Base-by-base conservation (phyloP, 2,329 filamentous ascomycete genomes). In the Colletotrichum nymphaeae region DNA sequence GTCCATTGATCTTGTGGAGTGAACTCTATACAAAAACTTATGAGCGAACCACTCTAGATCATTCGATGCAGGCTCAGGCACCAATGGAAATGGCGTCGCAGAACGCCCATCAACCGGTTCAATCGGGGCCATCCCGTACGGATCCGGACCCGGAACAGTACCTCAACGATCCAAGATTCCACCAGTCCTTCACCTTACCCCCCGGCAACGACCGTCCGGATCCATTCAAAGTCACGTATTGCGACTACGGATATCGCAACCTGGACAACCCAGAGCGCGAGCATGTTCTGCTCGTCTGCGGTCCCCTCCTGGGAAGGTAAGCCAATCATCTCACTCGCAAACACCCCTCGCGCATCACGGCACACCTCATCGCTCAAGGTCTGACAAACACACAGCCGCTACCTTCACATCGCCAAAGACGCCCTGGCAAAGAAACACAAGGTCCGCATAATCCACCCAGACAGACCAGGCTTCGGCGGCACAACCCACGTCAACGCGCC, bases 401-500 rank as follows among this genome's bases (percentile, higher is more conserved):
- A 56, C 28, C 28, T 80, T 77, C 79, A 81, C 53, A 65, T 80
- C 19, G 76, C 78, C 74, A 82, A 83, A 67, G 80, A 84, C 66
- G 68, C 74, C 2, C 69, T 82, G 3, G 82, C 81, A 19, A 79
- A 78, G 62, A 63, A 75, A 49, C 75, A 82, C 73, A 73, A 77
- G 24, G 74, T 84, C 24, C 81, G 82, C 37, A 77, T 84, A 58
- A 77, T 84, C 68, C 73, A 74, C 67, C 69, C 76, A 0, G 82
- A 84, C 71, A 75, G 82, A 6, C 82, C 83, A 0, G 82, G 83
- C 9, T 78, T 84, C 55, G 83, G 82, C 12, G 78, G 79, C 8
- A 83, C 81, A 6, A 79, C 79, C 19, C 71, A 77, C 8, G 63
- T 78, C 1, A 66, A 72, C 5, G 59, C 56, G 3, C 67, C 73